Evolutionary conservation across 805 yeast species (phyloP).

Genomic region (Pachysolen tannophilus): DNA sequence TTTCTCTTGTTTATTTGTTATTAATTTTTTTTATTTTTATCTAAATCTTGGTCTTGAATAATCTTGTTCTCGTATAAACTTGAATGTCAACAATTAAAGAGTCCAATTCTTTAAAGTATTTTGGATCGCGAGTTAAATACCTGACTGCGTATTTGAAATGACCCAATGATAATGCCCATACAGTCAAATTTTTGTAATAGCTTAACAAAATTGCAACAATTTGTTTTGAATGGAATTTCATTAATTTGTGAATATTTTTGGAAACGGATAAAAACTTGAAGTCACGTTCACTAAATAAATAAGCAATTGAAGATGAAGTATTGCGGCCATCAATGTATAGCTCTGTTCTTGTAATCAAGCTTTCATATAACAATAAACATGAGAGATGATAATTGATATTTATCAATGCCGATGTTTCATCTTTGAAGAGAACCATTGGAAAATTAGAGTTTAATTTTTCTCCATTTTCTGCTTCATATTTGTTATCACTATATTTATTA

Average conservation of each 20-base stretch:
- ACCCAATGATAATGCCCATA: slow-evolving; percentile 8
- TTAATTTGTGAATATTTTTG: slow-evolving; percentile 1
- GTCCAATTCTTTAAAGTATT: slow-evolving; percentile 6
- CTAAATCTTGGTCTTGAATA: neutral
- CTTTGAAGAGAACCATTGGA: slow-evolving; percentile 4
- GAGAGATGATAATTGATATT: slow-evolving; percentile 8
- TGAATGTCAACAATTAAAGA: slow-evolving; percentile 5
- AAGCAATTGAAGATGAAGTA: neutral
- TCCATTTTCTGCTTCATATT: neutral
- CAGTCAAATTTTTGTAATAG: slow-evolving; percentile 1
- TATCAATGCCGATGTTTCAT: slow-evolving; percentile 3
- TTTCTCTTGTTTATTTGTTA: neutral
- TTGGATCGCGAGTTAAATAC: slow-evolving; percentile 1
- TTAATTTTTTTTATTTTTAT: neutral
- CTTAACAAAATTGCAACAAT: slow-evolving; percentile 5
- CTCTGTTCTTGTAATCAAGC: slow-evolving; percentile 3
- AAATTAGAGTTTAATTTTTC: slow-evolving; percentile 3
- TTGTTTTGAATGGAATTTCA: slow-evolving; percentile 5
- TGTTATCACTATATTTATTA: too few relatives aligned
- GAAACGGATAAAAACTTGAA: slow-evolving; percentile 1
- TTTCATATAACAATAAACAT: slow-evolving; percentile 6
- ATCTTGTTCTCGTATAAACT: slow-evolving; percentile 6
- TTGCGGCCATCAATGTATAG: neutral
- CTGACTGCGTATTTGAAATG: slow-evolving; percentile 9
- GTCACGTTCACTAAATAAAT: slow-evolving; percentile 1